A percentile compares a stretch with the other conserved stretches of the same genome.
phyloP scores from a whole-genome alignment of 495 filamentous ascomycete species.

The Penicillium angulare region DNA sequence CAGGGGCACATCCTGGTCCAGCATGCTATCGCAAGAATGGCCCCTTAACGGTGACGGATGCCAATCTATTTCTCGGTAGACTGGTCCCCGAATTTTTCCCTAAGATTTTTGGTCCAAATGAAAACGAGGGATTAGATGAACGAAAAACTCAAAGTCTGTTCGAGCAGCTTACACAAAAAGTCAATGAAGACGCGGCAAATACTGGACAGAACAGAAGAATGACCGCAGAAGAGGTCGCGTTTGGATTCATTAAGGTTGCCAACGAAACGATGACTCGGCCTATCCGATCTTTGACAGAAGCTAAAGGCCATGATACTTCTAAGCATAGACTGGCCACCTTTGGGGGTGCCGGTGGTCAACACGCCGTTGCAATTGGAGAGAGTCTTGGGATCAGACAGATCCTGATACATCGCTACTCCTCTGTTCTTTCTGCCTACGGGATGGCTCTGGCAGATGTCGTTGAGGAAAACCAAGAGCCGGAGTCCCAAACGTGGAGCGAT shows the following conservation, averaged over 20 bases:
- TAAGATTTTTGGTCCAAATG: slow-evolving; percentile 85
- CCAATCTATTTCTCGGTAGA: slow-evolving; percentile 80
- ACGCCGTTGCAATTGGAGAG: slow-evolving; percentile 93
- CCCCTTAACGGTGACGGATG: slow-evolving; percentile 87
- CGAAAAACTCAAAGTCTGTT: slow-evolving; percentile 68
- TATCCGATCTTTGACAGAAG: slow-evolving; percentile 89
- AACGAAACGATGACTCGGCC: slow-evolving; percentile 96
- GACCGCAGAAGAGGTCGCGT: slow-evolving; percentile 79
- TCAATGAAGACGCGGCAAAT: slow-evolving; percentile 55
- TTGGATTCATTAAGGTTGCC: slow-evolving; percentile 67
- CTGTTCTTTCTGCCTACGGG: slow-evolving; percentile 91
- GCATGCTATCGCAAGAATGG: slow-evolving; percentile 92
- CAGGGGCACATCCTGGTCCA: slow-evolving; percentile 84
- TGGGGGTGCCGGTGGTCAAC: slow-evolving; percentile 93
- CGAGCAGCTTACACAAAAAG: slow-evolving; percentile 65
- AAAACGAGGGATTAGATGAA: slow-evolving; percentile 64
- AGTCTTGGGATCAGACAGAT: slow-evolving; percentile 85
- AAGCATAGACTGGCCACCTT: slow-evolving; percentile 89
- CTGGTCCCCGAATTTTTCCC: slow-evolving; percentile 92
- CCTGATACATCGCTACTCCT: slow-evolving; percentile 87
- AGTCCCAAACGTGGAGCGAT: slow-evolving; percentile 50
- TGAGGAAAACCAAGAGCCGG: slow-evolving; percentile 87
- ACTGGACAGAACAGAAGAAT: slow-evolving; percentile 59
- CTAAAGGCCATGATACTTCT: slow-evolving; percentile 88
- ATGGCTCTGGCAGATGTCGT: slow-evolving; percentile 97